A percentile compares a stretch with the other conserved stretches of the same genome.
phyloP scores from a whole-genome alignment of 2,329 filamentous ascomycete genomes.

The Pseudopyrenochaeta lycopersici region DNA sequence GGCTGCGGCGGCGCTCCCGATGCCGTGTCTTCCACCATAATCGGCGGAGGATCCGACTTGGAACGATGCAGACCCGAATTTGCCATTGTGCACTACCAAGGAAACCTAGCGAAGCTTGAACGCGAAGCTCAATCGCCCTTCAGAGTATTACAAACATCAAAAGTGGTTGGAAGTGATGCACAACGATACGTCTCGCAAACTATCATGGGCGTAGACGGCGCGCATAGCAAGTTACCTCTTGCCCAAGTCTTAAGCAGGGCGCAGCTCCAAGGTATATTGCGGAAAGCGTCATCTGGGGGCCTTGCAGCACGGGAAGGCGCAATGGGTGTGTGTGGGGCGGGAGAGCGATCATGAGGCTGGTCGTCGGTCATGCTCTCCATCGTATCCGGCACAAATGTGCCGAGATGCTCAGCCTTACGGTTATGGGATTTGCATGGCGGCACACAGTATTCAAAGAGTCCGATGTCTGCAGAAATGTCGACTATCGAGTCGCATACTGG shows the following conservation, averaged over 20 bases:
- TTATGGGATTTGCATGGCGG: no score
- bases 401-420: background rate
- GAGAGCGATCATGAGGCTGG: slow-evolving; percentile 13
- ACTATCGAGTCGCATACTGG: background rate
- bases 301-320: slow-evolving; percentile 4
- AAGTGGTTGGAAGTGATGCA: background rate
- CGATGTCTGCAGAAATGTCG: background rate
- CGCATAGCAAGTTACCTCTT: background rate
- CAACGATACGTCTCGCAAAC: no score
- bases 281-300: slow-evolving; percentile 10
- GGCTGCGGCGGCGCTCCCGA: slow-evolving; percentile 29
- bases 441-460: no score
- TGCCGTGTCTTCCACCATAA: slow-evolving; percentile 46
- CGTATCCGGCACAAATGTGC: background rate
- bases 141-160: background rate
- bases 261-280: background rate
- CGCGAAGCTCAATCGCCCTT: background rate
- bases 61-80: slow-evolving; percentile 14
- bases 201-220: background rate
- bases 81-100: slow-evolving; percentile 6
- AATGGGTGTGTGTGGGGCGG: slow-evolving; percentile 8
- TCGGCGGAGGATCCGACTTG: slow-evolving; percentile 40
- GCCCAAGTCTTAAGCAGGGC: background rate
- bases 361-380: background rate
- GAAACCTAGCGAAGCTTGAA: slow-evolving; percentile 2